Evolutionary conservation across 2,329 filamentous ascomycete species (phyloP).

Genomic region (Leptosphaerulina australis): DNA sequence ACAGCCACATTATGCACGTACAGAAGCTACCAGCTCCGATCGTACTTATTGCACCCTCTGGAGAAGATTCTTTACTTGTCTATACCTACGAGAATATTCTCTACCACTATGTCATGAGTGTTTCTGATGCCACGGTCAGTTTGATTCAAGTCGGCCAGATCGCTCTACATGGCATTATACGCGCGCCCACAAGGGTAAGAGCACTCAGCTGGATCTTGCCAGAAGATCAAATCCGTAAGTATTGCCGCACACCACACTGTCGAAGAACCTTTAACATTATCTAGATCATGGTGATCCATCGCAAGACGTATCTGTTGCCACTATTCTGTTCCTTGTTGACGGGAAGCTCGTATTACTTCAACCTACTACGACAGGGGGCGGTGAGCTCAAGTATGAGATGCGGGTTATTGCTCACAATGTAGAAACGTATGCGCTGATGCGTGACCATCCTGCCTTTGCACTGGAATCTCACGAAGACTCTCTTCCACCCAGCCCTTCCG

Average conservation of each 20-base stretch:
- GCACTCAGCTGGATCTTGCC: conserved; percentile 96
- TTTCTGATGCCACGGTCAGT: conserved; percentile 71
- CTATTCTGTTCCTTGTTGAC: conserved; percentile 94
- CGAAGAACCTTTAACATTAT: conserved; percentile 24
- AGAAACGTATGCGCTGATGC: conserved; percentile 91
- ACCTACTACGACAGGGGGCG: conserved; percentile 79
- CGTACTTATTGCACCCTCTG: conserved; percentile 87
- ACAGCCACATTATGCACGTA: conserved; percentile 72
- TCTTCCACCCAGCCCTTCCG: conserved; percentile 57
- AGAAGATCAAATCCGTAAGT: conserved; percentile 78
- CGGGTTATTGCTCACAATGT: conserved; percentile 93
- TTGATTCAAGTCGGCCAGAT: conserved; percentile 97
- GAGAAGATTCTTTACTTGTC: conserved; percentile 91
- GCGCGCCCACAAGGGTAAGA: conserved; percentile 88
- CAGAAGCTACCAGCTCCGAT: conserved; percentile 82
- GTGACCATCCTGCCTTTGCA: conserved; percentile 71
- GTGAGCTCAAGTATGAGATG: conserved; percentile 97
- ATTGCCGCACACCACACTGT: neutral
- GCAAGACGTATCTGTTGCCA: conserved; percentile 91
- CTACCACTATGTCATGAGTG: conserved; percentile 89
- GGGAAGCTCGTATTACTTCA: conserved; percentile 93
- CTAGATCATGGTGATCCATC: conserved; percentile 85
- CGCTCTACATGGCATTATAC: conserved; percentile 93
- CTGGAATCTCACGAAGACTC: conserved; percentile 57
- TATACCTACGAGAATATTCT: conserved; percentile 97